Evolutionary conservation across 805 yeast genomes (phyloP), one percentile per base, ranked within the genome.

Genomic region (Komagataella ulmi): DNA sequence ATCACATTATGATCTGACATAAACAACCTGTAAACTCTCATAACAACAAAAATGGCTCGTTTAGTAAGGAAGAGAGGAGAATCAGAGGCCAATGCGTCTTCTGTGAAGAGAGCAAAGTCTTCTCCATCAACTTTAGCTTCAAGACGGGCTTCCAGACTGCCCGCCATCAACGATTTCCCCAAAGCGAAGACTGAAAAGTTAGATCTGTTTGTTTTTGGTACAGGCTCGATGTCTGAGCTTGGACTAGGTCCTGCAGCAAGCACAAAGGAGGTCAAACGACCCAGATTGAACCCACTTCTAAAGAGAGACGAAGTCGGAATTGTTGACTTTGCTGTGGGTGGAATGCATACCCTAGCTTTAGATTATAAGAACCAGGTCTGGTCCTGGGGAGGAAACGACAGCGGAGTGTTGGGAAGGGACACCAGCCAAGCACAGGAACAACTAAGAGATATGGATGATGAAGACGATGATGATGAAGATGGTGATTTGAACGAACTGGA

Each of bases 371-470:
- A 88, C 57, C 73, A 77, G 53, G 67, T 93, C n/a, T 93, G 97
- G 97, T 85, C 97, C 3, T 93, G 99, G 99, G 99, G 99, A 53
- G 85, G 87, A 48, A 93, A 93, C 59, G 99, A 93, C 61, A 82
- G 89, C 54, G 88, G 85, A 44, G 97, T 87, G 3, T 72, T 93
- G 47, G 99, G 98, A 17, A 80, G 99, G 65, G 87, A 85, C 59
- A 84, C 93, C 0, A 75, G 87, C 0, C 75, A 68, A 8, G 82
- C 76, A 6, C 78, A 71, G 18, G 95, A 84, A 56, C 72, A 75
- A 23, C 69, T 87, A 53, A 83, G 79, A 61, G 87, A 85, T 58
- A 78, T 80, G 71, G 87, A 82, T 57, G 81, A 66, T 2, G 74
- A 62, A n/a, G 73, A 66, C 24, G 72, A 71, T 43, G 83, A 77